phyloP scores from a whole-genome alignment of 2,329 filamentous ascomycete species.

The Thielaviopsis musarum region DNA sequence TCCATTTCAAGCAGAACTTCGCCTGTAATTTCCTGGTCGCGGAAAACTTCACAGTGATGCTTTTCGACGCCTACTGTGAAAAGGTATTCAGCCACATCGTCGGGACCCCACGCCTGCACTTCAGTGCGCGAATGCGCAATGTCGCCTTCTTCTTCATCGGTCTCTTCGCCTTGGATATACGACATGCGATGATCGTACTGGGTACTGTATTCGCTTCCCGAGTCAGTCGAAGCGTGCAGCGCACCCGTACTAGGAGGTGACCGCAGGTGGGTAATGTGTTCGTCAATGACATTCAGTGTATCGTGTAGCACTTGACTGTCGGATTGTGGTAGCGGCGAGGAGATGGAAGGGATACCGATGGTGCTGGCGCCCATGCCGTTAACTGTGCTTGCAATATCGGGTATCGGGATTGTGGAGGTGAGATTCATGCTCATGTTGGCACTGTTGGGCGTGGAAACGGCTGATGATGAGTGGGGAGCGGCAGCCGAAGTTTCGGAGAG shows the following conservation, averaged over 20 bases:
- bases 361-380: slow-evolving; percentile 16
- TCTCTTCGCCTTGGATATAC: slow-evolving; percentile 87
- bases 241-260: slow-evolving; percentile 34
- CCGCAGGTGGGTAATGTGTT: slow-evolving; percentile 80
- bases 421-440: neutral
- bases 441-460: neutral
- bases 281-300: slow-evolving; percentile 88
- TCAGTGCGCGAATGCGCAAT: slow-evolving; percentile 49
- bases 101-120: slow-evolving; percentile 63
- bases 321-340: slow-evolving; percentile 25
- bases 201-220: slow-evolving; percentile 79
- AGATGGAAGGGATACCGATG: slow-evolving; percentile 13
- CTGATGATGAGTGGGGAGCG: neutral
- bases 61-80: slow-evolving; percentile 73
- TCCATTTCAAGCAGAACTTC: slow-evolving; percentile 91
- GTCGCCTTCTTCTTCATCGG: slow-evolving; percentile 85
- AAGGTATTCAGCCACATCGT: slow-evolving; percentile 76
- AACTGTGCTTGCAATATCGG: slow-evolving; percentile 17
- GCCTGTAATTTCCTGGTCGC: slow-evolving; percentile 88
- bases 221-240: slow-evolving; percentile 43
- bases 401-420: slow-evolving; percentile 15
- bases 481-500: neutral
- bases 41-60: slow-evolving; percentile 83
- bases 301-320: slow-evolving; percentile 72
- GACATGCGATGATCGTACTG: slow-evolving; percentile 62